Percentiles rank a stretch among this genome's conserved stretches.
Evolutionary conservation across 164 flowering plant genomes (phyloP).

Genomic region (Vitis riparia): DNA sequence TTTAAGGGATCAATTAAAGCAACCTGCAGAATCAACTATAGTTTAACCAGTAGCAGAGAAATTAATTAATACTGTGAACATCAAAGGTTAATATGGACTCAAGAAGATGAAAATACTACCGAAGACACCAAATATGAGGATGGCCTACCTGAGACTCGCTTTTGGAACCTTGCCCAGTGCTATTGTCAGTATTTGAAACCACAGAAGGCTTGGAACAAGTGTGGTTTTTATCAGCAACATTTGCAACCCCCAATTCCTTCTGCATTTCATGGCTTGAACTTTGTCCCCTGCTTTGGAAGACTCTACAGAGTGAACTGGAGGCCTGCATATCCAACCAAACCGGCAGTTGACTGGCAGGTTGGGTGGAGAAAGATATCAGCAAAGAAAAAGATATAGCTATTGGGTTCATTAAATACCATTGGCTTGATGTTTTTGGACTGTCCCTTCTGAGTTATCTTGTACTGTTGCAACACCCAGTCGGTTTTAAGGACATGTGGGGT

Average conservation of each 20-base stretch:
- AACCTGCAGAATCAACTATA: no score
- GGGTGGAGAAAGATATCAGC: slow-evolving; percentile 10
- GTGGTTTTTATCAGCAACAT: neutral
- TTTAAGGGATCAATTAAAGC: no score
- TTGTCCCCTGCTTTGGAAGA: slow-evolving; percentile 27
- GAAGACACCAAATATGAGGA: neutral
- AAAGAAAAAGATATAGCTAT: neutral
- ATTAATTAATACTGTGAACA: no score
- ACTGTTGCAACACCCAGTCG: slow-evolving; percentile 59
- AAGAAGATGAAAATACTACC: neutral
- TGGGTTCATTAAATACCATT: slow-evolving; percentile 29
- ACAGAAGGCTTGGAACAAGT: neutral
- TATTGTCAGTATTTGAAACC: slow-evolving; percentile 3
- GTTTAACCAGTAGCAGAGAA: no score
- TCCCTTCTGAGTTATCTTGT: slow-evolving; percentile 30
- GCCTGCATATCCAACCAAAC: slow-evolving; percentile 49
- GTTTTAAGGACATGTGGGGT: slow-evolving; percentile 37
- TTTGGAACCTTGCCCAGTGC: slow-evolving; percentile 10
- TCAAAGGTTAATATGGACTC: no score
- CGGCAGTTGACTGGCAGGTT: slow-evolving; percentile 23
- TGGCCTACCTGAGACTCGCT: slow-evolving; percentile 28
- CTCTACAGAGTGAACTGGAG: slow-evolving; percentile 36
- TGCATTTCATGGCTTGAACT: slow-evolving; percentile 10
- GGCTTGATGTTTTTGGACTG: slow-evolving; percentile 10
- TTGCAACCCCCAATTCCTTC: slow-evolving; percentile 1